Evolutionary conservation across 495 filamentous ascomycete species (phyloP), one percentile per base, ranked within the genome.

Genomic region (Neurospora hispaniola): DNA sequence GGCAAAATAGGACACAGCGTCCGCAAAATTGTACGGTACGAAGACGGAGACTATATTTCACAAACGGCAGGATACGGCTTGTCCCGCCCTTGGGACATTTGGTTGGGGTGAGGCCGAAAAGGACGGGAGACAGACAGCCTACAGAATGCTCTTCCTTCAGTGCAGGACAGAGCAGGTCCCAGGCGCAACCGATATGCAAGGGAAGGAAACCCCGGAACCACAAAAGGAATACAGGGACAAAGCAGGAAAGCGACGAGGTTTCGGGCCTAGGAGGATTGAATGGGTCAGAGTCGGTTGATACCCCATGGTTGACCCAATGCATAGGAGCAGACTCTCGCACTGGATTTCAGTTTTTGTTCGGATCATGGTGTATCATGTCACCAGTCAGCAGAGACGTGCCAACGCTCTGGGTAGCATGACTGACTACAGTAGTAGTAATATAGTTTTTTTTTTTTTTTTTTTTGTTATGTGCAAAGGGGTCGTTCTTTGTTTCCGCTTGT

Each of bases 21-120:
- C 42, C 54, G 16, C 11, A n/a, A 68, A 38, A 18, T 7, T 79
- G 77, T 74, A 79, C 70, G 74, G 78, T 73, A 73, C 20, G 40
- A 71, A 8, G 46, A 18, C 12, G 14, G 5, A 16, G 6, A 27
- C 27, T 66, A 66, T 7, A 16, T 66, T 31, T 66, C 54, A 18
- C 14, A 66, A 4, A 16, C 54, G 14, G 54, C 14, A 35, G 27
- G 54, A 66, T 66, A 66, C 54, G 2, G 6, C 54, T 7, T 31
- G 35, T 35, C 18, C 54, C 23, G 6, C 54, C 3, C 14, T 9
- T 38, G 27, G 27, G 31, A 31, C 54, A 66, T 12, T 35, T 66
- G 54, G 12, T 3, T 35, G 23, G 31, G 14, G 7, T 27, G 54
- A 18, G 54, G 27, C 54, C 0, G 11, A 14, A 27, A 59, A 59